Evolutionary conservation across 768 basidiomycete genomes (phyloP).

Genomic region (Hericium erinaceus): DNA sequence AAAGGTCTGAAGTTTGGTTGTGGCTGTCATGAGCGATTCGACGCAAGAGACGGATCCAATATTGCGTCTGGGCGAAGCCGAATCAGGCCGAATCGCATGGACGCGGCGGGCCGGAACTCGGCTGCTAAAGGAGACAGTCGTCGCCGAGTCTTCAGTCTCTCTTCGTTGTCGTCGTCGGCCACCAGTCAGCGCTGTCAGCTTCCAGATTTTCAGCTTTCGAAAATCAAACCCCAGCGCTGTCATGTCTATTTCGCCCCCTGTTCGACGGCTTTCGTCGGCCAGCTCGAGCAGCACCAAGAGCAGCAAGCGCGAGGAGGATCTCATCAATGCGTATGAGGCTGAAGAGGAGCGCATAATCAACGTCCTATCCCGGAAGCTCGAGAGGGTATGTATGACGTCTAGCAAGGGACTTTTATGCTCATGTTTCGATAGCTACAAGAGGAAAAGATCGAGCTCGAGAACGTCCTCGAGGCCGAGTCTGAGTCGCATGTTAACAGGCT

Average conservation of each 20-base stretch:
- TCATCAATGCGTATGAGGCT: constrained; percentile 85
- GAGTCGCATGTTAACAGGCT: constrained; percentile 77
- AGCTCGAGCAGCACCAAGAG: constrained; percentile 35
- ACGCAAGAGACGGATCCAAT: too few species aligned
- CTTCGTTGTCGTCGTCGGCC: not conserved
- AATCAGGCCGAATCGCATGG: too few species aligned
- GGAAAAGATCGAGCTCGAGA: constrained; percentile 80
- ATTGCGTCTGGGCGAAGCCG: not conserved
- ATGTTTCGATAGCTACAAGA: constrained; percentile 49
- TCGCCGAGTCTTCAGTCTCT: too few species aligned
- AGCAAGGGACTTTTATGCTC: not conserved
- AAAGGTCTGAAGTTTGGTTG: too few species aligned
- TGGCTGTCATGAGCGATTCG: too few species aligned
- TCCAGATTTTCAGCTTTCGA: too few species aligned
- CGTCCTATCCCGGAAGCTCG: constrained; percentile 71
- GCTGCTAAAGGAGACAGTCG: too few species aligned
- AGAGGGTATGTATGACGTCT: constrained; percentile 45
- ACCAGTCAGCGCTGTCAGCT: too few species aligned
- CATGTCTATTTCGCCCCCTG: constrained; percentile 44
- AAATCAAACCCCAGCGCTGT: too few species aligned
- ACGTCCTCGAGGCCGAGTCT: constrained; percentile 76
- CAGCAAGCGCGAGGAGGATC: constrained; percentile 50
- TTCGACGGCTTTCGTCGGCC: constrained; percentile 46
- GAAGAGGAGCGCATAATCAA: constrained; percentile 88
- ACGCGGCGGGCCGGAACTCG: too few species aligned